Evolutionary conservation across 148 eudicot genomes (phyloP), one percentile per base, ranked within the genome.

Genomic region (Simmondsia chinensis): DNA sequence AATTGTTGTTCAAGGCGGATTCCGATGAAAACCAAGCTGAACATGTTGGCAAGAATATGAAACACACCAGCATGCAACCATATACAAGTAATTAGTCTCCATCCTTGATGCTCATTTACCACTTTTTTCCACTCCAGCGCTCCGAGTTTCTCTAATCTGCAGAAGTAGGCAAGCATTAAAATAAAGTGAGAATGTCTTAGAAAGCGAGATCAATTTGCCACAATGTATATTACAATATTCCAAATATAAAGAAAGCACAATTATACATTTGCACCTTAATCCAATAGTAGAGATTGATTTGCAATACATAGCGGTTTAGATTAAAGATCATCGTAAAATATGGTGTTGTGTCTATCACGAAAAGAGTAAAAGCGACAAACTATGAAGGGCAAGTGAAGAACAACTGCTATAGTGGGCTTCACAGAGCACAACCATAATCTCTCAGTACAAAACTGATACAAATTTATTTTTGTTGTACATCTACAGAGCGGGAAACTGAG

Each of bases 1-100:
- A 88, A 88, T 56, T 88, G 91, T 24, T 88, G 97, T 53, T 88
- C 97, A 28, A 88, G 84, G 47, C 94, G 97, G 54, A 88, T 88
- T 33, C 97, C 97, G 33, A 88, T 80, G 37, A 88, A 69, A 28
- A 88, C 79, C 56, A 88, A 75, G 56, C 91, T 83, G 52, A 84
- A 44, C 97, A 88, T 83, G 63, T 88, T 88, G 15, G 83, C 82
- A 35, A 84, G 69, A 24, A 88, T 50, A 69, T 88, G 97, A 51
- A 88, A 61, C 20, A 88, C 75, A 61, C 97, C 97, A 47, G 91
- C 97, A 48, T 88, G 97, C 63, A 88, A 50, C 97, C 97, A 88
- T 45, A 88, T 88, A 46, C 89, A 77, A 18, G 82, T 42, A 54
- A 88, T 36, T 34, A 88, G 87, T 72, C 97, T 77, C 97, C 97